Percentiles rank a stretch among this genome's conserved stretches.
phyloP scores from a whole-genome alignment of 768 basidiomycete species.

The Xerocomellus intermedius region DNA sequence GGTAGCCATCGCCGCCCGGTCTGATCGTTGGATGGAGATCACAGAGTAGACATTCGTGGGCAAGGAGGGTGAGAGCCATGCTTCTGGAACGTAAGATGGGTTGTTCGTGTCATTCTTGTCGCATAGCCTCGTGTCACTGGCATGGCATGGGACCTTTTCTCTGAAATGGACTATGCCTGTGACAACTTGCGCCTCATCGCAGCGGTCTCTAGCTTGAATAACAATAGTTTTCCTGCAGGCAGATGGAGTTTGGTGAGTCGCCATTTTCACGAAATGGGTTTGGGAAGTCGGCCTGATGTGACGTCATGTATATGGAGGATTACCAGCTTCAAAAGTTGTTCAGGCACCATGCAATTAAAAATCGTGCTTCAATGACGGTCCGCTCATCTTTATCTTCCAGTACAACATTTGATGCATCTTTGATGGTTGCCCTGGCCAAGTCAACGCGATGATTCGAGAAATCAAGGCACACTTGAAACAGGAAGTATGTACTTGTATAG shows the following conservation, averaged over 20 bases:
- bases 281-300: background rate
- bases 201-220: conserved; percentile 44
- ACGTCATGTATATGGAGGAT: conserved; percentile 4
- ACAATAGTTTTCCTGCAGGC: conserved; percentile 23
- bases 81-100: background rate
- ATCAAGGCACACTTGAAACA: background rate
- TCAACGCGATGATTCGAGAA: background rate
- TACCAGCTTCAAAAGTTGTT: conserved; percentile 19
- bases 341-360: conserved; percentile 13
- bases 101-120: background rate
- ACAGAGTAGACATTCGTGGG: conserved; percentile 3
- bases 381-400: conserved; percentile 2
- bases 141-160: conserved; percentile 30
- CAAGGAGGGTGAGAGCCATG: conserved; percentile 22
- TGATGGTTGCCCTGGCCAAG: conserved; percentile 13
- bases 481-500: conserved; percentile 5
- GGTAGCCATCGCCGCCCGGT: conserved; percentile 4
- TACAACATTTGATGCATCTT: conserved; percentile 19
- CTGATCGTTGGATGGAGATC: conserved; percentile 9
- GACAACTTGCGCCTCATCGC: conserved; percentile 46
- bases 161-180: conserved; percentile 5
- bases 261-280: background rate
- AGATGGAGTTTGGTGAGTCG: conserved; percentile 14
- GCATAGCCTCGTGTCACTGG: conserved; percentile 34
- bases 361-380: background rate